Evolutionary conservation across 768 basidiomycete species (phyloP).

Genomic region (Lactarius sanguifluus): DNA sequence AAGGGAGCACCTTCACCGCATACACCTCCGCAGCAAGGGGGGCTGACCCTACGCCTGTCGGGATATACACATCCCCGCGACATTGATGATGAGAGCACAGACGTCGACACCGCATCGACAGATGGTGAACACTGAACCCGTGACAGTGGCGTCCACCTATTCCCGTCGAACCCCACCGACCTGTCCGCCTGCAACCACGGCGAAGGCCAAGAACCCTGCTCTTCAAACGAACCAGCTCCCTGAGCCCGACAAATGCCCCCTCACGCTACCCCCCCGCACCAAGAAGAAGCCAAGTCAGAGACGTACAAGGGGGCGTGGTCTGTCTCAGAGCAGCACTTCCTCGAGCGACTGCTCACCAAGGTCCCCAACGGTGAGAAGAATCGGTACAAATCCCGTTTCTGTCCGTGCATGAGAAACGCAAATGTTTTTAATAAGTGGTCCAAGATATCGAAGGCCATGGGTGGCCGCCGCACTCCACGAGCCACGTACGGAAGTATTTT

Average conservation of each 20-base stretch:
- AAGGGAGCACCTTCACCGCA: constrained; percentile 52
- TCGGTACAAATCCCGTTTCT: constrained; percentile 46
- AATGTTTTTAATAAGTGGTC: constrained; percentile 53
- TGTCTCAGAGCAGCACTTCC: constrained; percentile 68
- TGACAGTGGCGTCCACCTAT: no score
- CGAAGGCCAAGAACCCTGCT: constrained; percentile 17
- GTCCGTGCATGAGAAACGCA: constrained; percentile 6
- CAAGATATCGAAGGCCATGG: constrained; percentile 81
- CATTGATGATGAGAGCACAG: constrained; percentile 57
- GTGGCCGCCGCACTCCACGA: constrained; percentile 69
- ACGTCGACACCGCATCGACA: constrained; percentile 49
- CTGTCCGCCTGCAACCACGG: neutral
- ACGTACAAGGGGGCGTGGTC: constrained; percentile 87
- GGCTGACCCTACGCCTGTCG: constrained; percentile 31
- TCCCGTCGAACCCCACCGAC: no score
- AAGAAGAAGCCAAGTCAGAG: constrained; percentile 52
- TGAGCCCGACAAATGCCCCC: constrained; percentile 1
- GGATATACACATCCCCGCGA: constrained; percentile 58
- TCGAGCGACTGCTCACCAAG: constrained; percentile 71
- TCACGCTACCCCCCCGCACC: constrained; percentile 6
- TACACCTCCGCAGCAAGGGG: constrained; percentile 50
- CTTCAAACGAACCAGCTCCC: constrained; percentile 5
- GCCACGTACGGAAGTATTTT: constrained; percentile 87
- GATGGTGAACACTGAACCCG: no score
- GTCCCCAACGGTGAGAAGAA: constrained; percentile 77